Conservation (phyloP, 371 early-diverging fungal genomes). For the Homolaphlyctis polyrhiza region DNA sequence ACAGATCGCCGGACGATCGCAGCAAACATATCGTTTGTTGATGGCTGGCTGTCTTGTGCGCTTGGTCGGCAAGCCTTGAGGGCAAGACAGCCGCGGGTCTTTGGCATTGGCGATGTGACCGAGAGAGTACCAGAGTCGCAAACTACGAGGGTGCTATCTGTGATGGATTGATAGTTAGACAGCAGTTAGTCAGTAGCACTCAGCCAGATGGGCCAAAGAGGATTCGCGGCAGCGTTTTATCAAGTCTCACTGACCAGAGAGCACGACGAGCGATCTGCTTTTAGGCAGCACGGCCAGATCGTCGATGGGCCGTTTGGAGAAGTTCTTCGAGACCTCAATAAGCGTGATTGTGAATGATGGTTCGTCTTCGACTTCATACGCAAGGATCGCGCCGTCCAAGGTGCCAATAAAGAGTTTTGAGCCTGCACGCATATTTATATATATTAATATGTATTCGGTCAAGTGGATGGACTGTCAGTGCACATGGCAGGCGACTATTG, state of each 20-base stretch:
- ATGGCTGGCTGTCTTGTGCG: not conserved
- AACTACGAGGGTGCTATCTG: conserved; percentile 4
- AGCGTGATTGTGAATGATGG: conserved; percentile 31
- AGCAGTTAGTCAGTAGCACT: not conserved
- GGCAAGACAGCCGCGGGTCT: not conserved
- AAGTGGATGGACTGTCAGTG: not conserved
- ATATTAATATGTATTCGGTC: not conserved
- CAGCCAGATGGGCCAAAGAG: not conserved
- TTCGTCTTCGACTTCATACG: conserved; percentile 34
- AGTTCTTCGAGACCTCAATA: conserved; percentile 19
- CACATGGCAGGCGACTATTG: no score
- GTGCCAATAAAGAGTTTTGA: conserved; percentile 28
- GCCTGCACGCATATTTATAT: not conserved
- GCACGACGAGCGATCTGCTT: conserved; percentile 8
- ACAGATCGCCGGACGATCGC: not conserved
- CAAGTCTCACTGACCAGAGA: conserved; percentile 12
- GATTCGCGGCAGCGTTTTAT: not conserved
- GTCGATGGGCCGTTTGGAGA: conserved; percentile 19
- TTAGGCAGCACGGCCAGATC: conserved; percentile 14
- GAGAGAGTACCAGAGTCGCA: conserved; percentile 19
- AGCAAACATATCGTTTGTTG: not conserved
- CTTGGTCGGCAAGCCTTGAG: not conserved
- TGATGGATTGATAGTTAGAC: not conserved
- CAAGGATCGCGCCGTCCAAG: conserved; percentile 30
- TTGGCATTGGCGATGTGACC: not conserved